Percentiles rank a stretch among this genome's conserved stretches.
phyloP scores from a whole-genome alignment of 129 eudicot genomes.

The Pittosporum tobira region DNA sequence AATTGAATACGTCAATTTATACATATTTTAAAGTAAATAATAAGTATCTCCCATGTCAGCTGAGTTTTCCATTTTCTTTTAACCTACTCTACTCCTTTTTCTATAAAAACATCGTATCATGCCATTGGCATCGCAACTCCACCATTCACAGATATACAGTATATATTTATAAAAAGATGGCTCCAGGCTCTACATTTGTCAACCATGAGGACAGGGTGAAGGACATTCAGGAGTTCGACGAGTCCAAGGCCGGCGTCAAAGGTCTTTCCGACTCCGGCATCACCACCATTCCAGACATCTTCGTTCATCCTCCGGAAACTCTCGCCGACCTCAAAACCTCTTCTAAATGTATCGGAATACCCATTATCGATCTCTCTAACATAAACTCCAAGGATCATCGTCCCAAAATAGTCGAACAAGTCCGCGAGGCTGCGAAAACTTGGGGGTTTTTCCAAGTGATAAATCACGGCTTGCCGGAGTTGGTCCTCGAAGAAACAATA shows the following conservation, averaged over 20 bases:
- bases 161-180: neutral
- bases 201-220: constrained; percentile 7
- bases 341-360: neutral
- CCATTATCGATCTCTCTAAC: constrained; percentile 15
- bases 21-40: too few relatives aligned
- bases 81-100: too few relatives aligned
- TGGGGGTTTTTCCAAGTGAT: constrained; percentile 26
- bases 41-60: too few relatives aligned
- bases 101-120: neutral
- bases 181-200: neutral
- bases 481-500: constrained; percentile 3
- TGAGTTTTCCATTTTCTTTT: too few relatives aligned
- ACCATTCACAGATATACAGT: neutral
- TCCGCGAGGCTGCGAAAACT: constrained; percentile 7
- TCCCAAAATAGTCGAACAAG: neutral
- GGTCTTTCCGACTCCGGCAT: constrained; percentile 24
- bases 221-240: constrained; percentile 18
- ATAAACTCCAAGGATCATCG: neutral
- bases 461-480: constrained; percentile 16
- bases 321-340: constrained; percentile 5
- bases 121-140: neutral
- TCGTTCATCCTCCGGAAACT: constrained; percentile 16
- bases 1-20: too few relatives aligned
- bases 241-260: constrained; percentile 23
- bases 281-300: constrained; percentile 19